These are phyloP conservation scores for Leishmania mexicana DNA, from an alignment of 208 protist species.

Conservation along the genomic window DNA sequence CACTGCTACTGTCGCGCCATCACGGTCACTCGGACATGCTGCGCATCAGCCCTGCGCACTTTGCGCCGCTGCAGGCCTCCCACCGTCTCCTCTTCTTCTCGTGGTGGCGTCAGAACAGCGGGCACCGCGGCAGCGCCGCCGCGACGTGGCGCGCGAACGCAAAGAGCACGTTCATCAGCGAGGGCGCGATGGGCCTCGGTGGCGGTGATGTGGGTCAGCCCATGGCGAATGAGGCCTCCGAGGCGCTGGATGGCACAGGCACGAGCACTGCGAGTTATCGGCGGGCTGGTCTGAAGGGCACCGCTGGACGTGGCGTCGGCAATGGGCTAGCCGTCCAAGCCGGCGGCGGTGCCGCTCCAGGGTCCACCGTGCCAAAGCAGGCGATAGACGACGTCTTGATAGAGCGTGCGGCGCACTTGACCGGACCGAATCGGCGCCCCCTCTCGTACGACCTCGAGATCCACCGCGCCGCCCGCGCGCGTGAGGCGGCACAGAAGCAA, in stretches of 20 bases:
- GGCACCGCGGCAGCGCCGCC: constrained; percentile 20
- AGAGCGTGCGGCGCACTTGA: constrained; percentile 32
- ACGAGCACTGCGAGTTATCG: constrained; percentile 14
- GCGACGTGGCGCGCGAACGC: constrained; percentile 12
- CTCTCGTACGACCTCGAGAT: constrained; percentile 57
- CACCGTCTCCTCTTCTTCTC: constrained; percentile 21
- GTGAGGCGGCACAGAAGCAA: constrained; percentile 18
- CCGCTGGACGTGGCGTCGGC: constrained; percentile 4
- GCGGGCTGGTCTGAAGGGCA: constrained; percentile 3
- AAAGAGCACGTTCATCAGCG: constrained; percentile 34
- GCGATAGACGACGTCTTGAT: constrained; percentile 52
- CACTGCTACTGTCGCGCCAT: background rate
- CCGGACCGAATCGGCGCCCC: constrained; percentile 34
- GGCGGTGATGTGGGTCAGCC: constrained; percentile 30
- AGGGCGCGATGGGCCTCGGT: constrained; percentile 34
- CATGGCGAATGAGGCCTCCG: constrained; percentile 28
- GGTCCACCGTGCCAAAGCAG: constrained; percentile 36
- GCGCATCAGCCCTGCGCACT: background rate
- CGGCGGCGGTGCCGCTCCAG: constrained; percentile 20
- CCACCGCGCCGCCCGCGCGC: constrained; percentile 35
- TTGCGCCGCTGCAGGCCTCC: constrained; percentile 10
- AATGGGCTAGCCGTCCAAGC: background rate
- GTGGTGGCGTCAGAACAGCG: constrained; percentile 27
- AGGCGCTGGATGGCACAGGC: constrained; percentile 25
- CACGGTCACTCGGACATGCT: background rate